Base-by-base conservation (phyloP, 371 early-diverging fungal species). In the Zopfochytrium polystomum region DNA sequence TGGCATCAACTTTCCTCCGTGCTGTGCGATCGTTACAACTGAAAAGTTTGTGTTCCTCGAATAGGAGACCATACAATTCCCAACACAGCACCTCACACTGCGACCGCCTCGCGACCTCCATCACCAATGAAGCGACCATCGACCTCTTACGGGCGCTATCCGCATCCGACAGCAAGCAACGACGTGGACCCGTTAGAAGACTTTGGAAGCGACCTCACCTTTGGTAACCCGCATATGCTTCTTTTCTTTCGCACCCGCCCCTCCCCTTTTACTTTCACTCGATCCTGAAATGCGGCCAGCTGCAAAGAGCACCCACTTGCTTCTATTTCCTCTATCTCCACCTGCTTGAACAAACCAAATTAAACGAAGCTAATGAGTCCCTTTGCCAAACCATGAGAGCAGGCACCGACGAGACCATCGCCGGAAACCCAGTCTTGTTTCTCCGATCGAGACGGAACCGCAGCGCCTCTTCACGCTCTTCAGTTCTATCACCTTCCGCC, bases 401-500 rank as follows among this genome's bases (percentile, higher is more conserved):
- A 74, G 74, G 74, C 4, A 50, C 58, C 11, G 69, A 57, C 15
- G 45, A 55, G 11, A 59, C 64, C 30, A 62, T 76, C 58, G 73
- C 73, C 0, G 76, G 76, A 2, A 76, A 76, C 53, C 76, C 76
- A 0, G 54, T 76, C 22, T 44, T 76, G 33, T 67, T 71, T 31
- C 68, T 76, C 31, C 71, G 76, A 9, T 52, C 65, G 5, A 42
- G 65, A 9, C 55, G 63, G 15, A n/a, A 48, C 23, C n/a, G 43
- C 13, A 25, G 56, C 1, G 22, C 56, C 0, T 48, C 48, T 13
- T 20, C n/a, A 13, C n/a, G n/a, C n/a, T 13, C 48, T 15, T 48
- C 48, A n/a, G n/a, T n/a, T n/a, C n/a, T n/a, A n/a, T n/a, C n/a
- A n/a, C n/a, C n/a, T n/a, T n/a, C n/a, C 38, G 38, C 38, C 38